Evolutionary conservation across 495 filamentous ascomycete genomes (phyloP), one percentile per base, ranked within the genome.

Genomic region (Hypoxylon intermedium): DNA sequence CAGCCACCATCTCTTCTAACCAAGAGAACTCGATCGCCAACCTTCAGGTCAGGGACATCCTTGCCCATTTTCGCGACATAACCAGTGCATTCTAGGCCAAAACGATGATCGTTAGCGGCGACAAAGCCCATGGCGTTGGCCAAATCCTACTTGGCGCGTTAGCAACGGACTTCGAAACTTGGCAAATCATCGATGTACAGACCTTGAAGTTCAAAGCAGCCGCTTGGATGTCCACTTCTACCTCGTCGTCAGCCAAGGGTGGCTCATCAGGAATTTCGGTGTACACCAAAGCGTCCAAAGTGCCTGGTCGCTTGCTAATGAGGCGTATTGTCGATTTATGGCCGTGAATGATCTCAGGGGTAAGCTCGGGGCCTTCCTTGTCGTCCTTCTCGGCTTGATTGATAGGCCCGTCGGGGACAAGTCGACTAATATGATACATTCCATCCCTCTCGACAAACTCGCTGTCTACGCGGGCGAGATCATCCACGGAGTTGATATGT

Each of bases 11-110:
- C 36, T 16, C 67, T 60, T 19, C 67, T 67, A 1, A 75, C 33
- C 33, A 76, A 28, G 6, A 71, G 69, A 9, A 62, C 59, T n/a
- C 70, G 60, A 42, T 76, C 68, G 2, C 73, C 74, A 15, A 67
- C 43, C 9, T 57, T 40, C n/a, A 80, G 26, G 1, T 60, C 30
- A 0, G 46, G 53, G 15, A 80, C 77, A n/a, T 55, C 26, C 5
- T 53, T 43, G 0, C 76, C 78, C 7, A 77, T 52, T 1, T 72
- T 67, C 0, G 50, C 9, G 9, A 83, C 59, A 11, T 70, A 66
- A 0, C 77, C 80, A 21, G 63, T 69, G 26, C 71, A 69, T 51
- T 79, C 77, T 18, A 69, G 53, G 4, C 74, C 72, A 16, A 80
- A 67, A 2, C 46, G 53, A 19, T 63, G 50, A 6, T 72, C 53